Conservation (phyloP, 345 rosid species). For the Raphanus raphanistrum region DNA sequence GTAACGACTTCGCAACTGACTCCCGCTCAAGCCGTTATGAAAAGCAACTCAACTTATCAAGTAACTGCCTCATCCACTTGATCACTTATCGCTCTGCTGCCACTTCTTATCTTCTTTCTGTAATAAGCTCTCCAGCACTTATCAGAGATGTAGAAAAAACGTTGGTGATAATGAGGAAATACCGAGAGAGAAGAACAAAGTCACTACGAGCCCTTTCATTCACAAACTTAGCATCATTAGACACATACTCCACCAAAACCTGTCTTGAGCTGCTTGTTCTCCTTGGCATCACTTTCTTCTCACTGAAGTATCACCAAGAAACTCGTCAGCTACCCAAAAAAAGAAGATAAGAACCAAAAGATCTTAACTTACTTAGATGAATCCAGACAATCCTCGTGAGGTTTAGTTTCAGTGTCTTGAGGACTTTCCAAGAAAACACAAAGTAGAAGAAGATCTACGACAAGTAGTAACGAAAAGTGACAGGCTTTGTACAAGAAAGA, state of each 20-base stretch:
- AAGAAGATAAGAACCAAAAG: not conserved
- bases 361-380: constrained; percentile 59
- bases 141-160: too few species aligned
- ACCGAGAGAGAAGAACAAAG: constrained; percentile 87
- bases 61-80: too few species aligned
- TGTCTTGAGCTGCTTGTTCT: constrained; percentile 55
- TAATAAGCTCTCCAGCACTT: too few species aligned
- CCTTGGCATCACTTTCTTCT: constrained; percentile 38
- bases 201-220: constrained; percentile 97
- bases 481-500: constrained; percentile 40
- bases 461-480: constrained; percentile 34
- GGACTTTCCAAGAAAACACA: constrained; percentile 60
- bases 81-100: too few species aligned
- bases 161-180: too few species aligned
- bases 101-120: too few species aligned
- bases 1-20: too few species aligned
- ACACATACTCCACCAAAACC: constrained; percentile 69
- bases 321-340: not conserved
- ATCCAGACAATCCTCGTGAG: constrained; percentile 48
- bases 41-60: too few species aligned
- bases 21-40: too few species aligned
- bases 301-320: constrained; percentile 45
- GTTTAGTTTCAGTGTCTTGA: constrained; percentile 52
- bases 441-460: constrained; percentile 49
- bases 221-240: constrained; percentile 88